Base-by-base conservation (phyloP, 2,329 filamentous ascomycete genomes). In the Decorospora gaudefroyi region DNA sequence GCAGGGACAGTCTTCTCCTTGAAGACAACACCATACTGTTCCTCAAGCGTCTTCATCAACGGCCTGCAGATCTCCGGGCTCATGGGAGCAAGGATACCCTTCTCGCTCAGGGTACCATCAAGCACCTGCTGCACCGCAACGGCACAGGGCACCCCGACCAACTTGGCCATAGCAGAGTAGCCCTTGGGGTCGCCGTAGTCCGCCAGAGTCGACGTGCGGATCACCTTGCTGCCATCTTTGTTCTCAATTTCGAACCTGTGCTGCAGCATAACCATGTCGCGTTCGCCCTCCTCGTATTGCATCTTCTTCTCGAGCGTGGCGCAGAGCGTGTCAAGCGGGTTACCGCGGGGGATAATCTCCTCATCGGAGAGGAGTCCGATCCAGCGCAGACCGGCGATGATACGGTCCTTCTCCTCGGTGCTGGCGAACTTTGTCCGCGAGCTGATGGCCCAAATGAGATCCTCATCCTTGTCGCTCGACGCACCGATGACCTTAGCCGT, bases 241-340 rank as follows among this genome's bases (percentile, higher is more conserved):
- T 86, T 77, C 78, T 93, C 87, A 57, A 95, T 88, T 68, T 85
- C 84, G 70, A 95, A 95, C 75, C 83, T 86, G 77, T 89, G 86
- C 76, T 90, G 87, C 21, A 90, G 79, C 74, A 82, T 79, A 42
- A 93, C 87, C 56, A 95, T 77, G 72, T 95, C 90, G 47, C 90
- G 85, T 82, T 96, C 90, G 49, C 81, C 86, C 61, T 86, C 78
- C 65, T 82, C 86, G 72, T 86, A 96, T 72, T 88, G 82, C 88
- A 95, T 95, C 83, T 95, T 95, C 78, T 88, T 76, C 78, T 95
- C 90, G 19, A 96, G 81, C 3, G 84, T 87, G 21, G 88, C 89
- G 75, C 90, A 96, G 26, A 96, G 83, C n/a, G 88, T 92, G 72
- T 96, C 91, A 16, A 96, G 81, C 3, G 90, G 87, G 76, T 88